Base-by-base conservation (phyloP, 441 rosid genomes). In the Jatropha multifida region DNA sequence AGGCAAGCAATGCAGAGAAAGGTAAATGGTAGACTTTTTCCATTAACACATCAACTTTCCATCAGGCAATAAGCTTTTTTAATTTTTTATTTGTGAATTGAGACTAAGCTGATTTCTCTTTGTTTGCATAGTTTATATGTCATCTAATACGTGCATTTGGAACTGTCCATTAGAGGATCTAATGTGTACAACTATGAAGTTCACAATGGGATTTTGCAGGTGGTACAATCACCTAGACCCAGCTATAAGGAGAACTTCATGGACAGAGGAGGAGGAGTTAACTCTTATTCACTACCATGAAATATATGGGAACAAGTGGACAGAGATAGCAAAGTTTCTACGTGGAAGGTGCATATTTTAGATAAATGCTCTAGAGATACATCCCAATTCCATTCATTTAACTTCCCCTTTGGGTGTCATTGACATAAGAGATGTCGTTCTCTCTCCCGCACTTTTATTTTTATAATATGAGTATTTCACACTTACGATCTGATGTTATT, bases 171-270 rank as follows among this genome's bases (percentile, higher is more conserved):
- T 38, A 12, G 32, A 69, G 51, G 65, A 26, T 62, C 26, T 68
- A 17, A 65, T 71, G 52, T 56, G 23, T 20, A 9, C 58, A 13
- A 20, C 65, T 20, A 3, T 23, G 32, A 52, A 32, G 46, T 17
- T 72, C 15, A 59, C 49, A 23, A 15, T 40, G 65, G 15, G 41
- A 3, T 73, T 52, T 82, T 76, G 32, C 83, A 96, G 98, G 86
- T 96, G 99, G 99, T 88, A 89, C 81, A 94, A 96, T 85, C 99
- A 96, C 83, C 91, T 96, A 84, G 85, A 96, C 85, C 98, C 98
- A 55, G 84, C 81, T 65, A 91, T 92, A 72, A 96, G 88, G 77
- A 92, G 86, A 85, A 92, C 89, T 67, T 90, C 96, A 32, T 96
- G 99, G 99, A 90, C 97, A 2, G 49, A 81, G 46, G 93, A 90